Base-by-base conservation (phyloP, 1,284 basidiomycete species). In the Ustilago nuda region DNA sequence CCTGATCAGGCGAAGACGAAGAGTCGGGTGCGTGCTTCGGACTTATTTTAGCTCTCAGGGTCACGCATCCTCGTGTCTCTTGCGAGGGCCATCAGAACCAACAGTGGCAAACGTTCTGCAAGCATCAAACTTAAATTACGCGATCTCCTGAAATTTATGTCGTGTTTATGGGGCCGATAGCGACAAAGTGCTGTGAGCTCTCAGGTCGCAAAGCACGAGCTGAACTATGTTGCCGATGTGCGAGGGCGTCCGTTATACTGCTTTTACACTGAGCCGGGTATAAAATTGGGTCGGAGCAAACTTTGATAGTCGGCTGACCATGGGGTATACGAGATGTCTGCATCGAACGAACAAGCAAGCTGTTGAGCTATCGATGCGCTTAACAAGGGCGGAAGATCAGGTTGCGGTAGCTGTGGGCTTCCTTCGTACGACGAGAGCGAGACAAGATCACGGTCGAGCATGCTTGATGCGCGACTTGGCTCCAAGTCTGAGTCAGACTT, bases 391-490 rank as follows among this genome's bases (percentile, higher is more conserved):
- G 27, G 56, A 5, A 46, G 51, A 4, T n/a, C n/a, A 15, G 48
- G 50, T 33, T 9, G n/a, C 11, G 45, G 23, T 17, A 30, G 30
- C 8, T 8, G 30, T 17, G 58, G 27, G 8, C 37, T 39, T 13
- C 35, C 54, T 19, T 54, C 51, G 41, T 7, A 17, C 23, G 46
- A 15, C 9, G 55, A 43, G 11, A 54, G 15, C 8, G 32, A 32
- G 17, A 53, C 23, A 8, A 66, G 12, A 13, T 61, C 59, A 23
- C 37, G 43, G 23, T 64, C 67, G 15, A 70, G 67, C 39, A 70
- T 56, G 27, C 68, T 71, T 7, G 68, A 71, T 46, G 56, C 54
- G 0, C 68, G 57, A 30, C 68, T 71, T 1, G 68, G 68, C 55
- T 65, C 58, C 35, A 71, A 4, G 17, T 45, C 41, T 8, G 45